A percentile compares a stretch with the other conserved stretches of the same genome.
These are phyloP conservation scores for Xerophyta viscosa DNA, from an alignment of 106 monocot species.

Conservation along the genomic window DNA sequence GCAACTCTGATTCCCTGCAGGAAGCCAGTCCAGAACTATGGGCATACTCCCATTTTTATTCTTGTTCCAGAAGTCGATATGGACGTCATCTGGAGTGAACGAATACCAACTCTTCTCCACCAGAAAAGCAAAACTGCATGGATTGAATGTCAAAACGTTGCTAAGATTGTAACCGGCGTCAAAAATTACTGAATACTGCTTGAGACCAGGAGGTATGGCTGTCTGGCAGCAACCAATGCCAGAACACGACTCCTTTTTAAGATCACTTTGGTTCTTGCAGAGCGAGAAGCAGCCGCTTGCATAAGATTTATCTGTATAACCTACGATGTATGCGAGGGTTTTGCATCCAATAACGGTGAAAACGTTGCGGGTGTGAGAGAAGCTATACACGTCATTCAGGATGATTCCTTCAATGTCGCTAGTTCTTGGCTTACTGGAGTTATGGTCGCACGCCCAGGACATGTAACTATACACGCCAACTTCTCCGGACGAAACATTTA, in stretches of 20 bases:
- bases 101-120: not conserved
- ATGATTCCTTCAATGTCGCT: no score
- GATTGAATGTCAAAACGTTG: not conserved
- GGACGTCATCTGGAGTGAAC: not conserved
- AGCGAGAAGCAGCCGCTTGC: slow-evolving; percentile 7
- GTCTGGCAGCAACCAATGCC: slow-evolving; percentile 21
- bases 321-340: not conserved
- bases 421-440: not conserved
- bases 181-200: not conserved
- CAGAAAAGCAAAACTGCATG: slow-evolving; percentile 9
- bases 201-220: slow-evolving; percentile 1
- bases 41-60: not conserved
- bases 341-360: not conserved
- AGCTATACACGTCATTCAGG: not conserved
- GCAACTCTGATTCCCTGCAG: not conserved
- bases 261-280: not conserved
- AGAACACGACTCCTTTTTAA: not conserved
- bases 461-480: not conserved
- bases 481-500: not conserved
- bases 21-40: slow-evolving; percentile 10
- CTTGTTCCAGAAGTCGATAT: not conserved
- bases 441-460: not conserved
- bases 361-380: not conserved
- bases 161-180: not conserved
- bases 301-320: not conserved